Conservation (phyloP, 306 rosid genomes). For the Purshia tridentata region DNA sequence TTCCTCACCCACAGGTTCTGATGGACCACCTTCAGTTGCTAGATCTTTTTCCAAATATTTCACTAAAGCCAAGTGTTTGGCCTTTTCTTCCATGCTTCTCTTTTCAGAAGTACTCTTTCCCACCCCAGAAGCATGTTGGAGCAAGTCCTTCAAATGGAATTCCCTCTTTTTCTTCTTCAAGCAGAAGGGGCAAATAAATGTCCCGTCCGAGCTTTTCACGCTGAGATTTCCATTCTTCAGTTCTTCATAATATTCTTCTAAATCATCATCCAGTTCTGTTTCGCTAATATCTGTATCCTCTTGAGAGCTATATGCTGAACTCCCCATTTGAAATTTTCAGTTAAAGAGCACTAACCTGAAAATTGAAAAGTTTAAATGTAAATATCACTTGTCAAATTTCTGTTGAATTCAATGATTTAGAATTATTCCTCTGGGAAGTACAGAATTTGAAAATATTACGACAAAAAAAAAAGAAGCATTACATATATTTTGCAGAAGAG, state of each 20-base stretch:
- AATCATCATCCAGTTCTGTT: conserved; percentile 55
- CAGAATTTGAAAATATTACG: not conserved
- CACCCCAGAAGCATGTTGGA: conserved; percentile 91
- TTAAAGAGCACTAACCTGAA: conserved; percentile 30
- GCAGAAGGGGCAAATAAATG: conserved; percentile 80
- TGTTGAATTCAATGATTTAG: not conserved
- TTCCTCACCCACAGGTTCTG: conserved; percentile 42
- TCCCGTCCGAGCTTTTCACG: conserved; percentile 53
- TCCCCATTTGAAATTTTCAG: conserved; percentile 38
- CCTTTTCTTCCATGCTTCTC: conserved; percentile 71
- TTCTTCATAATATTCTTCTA: conserved; percentile 53
- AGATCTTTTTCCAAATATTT: conserved; percentile 68
- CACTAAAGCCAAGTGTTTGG: conserved; percentile 72
- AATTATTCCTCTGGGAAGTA: not conserved
- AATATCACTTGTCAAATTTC: not conserved
- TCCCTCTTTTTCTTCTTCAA: conserved; percentile 54
- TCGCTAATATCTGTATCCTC: conserved; percentile 56
- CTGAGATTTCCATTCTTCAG: conserved; percentile 56
- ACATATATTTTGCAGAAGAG: not conserved
- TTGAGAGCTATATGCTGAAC: conserved; percentile 39
- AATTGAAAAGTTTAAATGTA: not conserved
- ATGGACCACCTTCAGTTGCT: conserved; percentile 41
- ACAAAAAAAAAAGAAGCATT: not conserved
- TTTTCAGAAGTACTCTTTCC: conserved; percentile 78
- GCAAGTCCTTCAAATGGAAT: conserved; percentile 58